These are phyloP conservation scores for Saccharomyces paradoxus DNA, from an alignment of 805 yeast species.

Conservation along the genomic window DNA sequence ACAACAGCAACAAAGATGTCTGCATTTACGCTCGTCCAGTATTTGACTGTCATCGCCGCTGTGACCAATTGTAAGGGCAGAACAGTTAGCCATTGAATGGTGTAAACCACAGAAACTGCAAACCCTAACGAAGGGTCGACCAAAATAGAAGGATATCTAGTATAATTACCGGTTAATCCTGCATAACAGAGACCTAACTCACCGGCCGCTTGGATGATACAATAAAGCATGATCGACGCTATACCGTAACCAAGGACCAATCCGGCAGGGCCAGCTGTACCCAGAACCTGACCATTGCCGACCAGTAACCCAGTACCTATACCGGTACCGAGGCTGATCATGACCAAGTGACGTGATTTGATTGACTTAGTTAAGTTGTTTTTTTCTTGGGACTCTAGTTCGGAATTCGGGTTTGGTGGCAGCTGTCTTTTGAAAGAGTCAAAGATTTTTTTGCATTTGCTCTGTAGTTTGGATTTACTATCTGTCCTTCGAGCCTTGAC, in stretches of 20 bases:
- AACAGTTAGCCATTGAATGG: slow-evolving; percentile 47
- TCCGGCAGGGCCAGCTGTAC: slow-evolving; percentile 38
- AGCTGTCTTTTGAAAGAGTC: slow-evolving; percentile 4
- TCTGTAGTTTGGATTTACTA: neutral
- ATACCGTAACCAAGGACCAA: slow-evolving; percentile 46
- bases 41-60: slow-evolving; percentile 43
- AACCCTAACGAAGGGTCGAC: slow-evolving; percentile 54
- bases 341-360: slow-evolving; percentile 13
- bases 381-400: slow-evolving; percentile 1
- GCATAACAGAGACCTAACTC: slow-evolving; percentile 54
- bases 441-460: neutral
- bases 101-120: slow-evolving; percentile 53
- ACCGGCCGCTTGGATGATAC: slow-evolving; percentile 50
- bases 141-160: slow-evolving; percentile 44
- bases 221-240: slow-evolving; percentile 48
- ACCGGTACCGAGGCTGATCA: slow-evolving; percentile 67
- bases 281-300: slow-evolving; percentile 42
- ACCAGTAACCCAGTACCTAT: slow-evolving; percentile 67
- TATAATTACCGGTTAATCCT: slow-evolving; percentile 53
- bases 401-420: neutral
- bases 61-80: slow-evolving; percentile 50
- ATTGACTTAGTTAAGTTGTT: slow-evolving; percentile 5
- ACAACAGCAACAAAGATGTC: slow-evolving; percentile 24
- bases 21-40: slow-evolving; percentile 33
- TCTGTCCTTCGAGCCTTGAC: neutral